These are phyloP conservation scores for Leccinum angustisporum DNA, from an alignment of 1,284 basidiomycete genomes.

Conservation along the genomic window DNA sequence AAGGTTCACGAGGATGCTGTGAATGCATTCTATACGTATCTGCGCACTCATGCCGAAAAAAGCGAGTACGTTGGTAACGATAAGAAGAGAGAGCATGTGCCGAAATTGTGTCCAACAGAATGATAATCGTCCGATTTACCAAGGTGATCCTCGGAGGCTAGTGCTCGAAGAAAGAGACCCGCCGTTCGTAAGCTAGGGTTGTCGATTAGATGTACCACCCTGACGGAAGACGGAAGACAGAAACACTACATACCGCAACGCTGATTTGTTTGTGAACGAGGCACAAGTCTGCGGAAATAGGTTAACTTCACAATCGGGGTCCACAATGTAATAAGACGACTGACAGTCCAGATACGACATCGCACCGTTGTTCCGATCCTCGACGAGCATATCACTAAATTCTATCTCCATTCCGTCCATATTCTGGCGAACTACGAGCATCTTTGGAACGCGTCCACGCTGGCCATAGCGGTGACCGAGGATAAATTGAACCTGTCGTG, in stretches of 20 bases:
- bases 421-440: conserved; percentile 88
- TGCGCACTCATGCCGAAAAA: conserved; percentile 1
- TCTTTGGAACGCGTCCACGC: conserved; percentile 62
- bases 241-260: conserved; percentile 49
- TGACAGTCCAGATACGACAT: conserved; percentile 87
- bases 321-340: conserved; percentile 31
- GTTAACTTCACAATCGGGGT: conserved; percentile 18
- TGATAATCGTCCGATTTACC: conserved; percentile 36
- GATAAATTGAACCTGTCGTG: conserved; percentile 84
- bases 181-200: conserved; percentile 43
- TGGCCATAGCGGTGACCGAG: conserved; percentile 67
- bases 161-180: conserved; percentile 40
- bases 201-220: conserved; percentile 4
- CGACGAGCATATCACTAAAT: conserved; percentile 94
- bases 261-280: conserved; percentile 61
- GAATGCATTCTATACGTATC: conserved; percentile 8
- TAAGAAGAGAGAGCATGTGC: conserved; percentile 4
- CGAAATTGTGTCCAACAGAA: conserved; percentile 1
- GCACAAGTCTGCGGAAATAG: conserved; percentile 46
- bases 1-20: neutral
- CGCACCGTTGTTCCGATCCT: conserved; percentile 95
- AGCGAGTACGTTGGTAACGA: conserved; percentile 13
- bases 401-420: conserved; percentile 94
- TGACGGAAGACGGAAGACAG: neutral
- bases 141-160: conserved; percentile 46